Evolutionary conservation across 2,329 filamentous ascomycete genomes (phyloP).

Genomic region (Aspergillus luchuensis): DNA sequence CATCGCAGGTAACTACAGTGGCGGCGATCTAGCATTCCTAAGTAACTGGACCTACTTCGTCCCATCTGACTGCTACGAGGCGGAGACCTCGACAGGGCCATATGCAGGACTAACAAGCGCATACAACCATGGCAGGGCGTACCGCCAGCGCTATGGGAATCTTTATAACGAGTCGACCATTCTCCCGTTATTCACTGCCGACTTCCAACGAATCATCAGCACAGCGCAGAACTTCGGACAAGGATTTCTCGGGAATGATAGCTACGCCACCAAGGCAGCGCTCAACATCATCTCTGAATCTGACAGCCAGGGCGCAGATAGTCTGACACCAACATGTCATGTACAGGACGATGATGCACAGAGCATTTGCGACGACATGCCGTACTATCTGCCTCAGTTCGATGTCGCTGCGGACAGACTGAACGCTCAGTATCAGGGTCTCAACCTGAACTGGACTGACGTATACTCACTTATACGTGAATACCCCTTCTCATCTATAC

Average conservation of each 20-base stretch:
- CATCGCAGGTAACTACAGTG: slow-evolving; percentile 1
- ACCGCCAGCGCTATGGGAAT: slow-evolving; percentile 24
- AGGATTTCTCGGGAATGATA: slow-evolving; percentile 26
- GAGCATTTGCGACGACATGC: slow-evolving; percentile 16
- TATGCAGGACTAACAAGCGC: slow-evolving; percentile 22
- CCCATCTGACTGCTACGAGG: slow-evolving; percentile 19
- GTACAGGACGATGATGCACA: slow-evolving; percentile 10
- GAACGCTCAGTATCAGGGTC: slow-evolving; percentile 24
- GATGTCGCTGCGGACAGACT: slow-evolving; percentile 23
- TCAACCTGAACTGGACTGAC: slow-evolving; percentile 22
- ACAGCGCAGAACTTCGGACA: slow-evolving; percentile 27
- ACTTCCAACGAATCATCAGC: slow-evolving; percentile 24
- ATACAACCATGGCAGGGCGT: slow-evolving; percentile 22
- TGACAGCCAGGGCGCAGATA: slow-evolving; percentile 23
- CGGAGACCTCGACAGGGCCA: slow-evolving; percentile 23
- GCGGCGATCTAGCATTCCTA: slow-evolving; percentile 24
- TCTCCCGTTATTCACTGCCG: slow-evolving; percentile 23
- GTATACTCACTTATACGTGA: slow-evolving; percentile 26
- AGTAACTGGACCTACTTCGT: slow-evolving; percentile 28
- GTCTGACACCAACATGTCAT: slow-evolving; percentile 23
- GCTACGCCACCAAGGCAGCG: slow-evolving; percentile 24
- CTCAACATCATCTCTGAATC: slow-evolving; percentile 28
- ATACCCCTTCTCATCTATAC: not conserved
- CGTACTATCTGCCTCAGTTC: slow-evolving; percentile 15
- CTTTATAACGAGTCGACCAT: slow-evolving; percentile 18